phyloP scores from a whole-genome alignment of 345 rosid genomes.

The Adansonia digitata region DNA sequence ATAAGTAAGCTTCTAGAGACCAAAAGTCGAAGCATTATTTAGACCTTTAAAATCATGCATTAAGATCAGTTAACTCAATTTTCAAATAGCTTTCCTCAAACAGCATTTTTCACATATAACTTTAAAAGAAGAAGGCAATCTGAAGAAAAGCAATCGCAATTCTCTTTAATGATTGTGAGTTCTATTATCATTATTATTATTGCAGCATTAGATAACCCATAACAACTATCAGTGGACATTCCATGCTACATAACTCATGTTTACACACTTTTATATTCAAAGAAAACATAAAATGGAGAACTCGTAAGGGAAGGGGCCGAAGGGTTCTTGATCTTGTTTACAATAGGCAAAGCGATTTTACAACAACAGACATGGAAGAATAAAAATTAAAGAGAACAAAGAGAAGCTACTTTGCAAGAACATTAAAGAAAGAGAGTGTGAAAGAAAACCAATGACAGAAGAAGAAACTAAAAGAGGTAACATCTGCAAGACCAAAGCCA shows the following conservation, averaged over 20 bases:
- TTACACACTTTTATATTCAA: background rate
- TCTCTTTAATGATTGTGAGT: background rate
- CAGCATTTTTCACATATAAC: background rate
- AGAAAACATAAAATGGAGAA: background rate
- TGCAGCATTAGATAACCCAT: background rate
- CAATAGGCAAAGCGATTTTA: background rate
- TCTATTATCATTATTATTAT: background rate
- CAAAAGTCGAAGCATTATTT: background rate
- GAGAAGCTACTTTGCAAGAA: background rate
- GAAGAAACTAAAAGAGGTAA: background rate
- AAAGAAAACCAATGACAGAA: background rate
- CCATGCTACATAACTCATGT: background rate
- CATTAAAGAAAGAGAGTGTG: background rate
- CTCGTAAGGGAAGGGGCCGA: no score
- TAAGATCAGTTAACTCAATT: background rate
- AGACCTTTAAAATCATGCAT: background rate
- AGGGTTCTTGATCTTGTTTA: background rate
- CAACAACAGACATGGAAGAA: background rate
- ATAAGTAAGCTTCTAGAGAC: background rate
- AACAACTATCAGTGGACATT: background rate
- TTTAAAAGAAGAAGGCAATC: background rate
- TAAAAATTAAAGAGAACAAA: no score
- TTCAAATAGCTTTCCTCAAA: background rate
- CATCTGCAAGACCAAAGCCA: background rate
- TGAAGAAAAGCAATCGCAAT: background rate